Conservation (phyloP, 306 rosid species). For the Medicago ruthenica region DNA sequence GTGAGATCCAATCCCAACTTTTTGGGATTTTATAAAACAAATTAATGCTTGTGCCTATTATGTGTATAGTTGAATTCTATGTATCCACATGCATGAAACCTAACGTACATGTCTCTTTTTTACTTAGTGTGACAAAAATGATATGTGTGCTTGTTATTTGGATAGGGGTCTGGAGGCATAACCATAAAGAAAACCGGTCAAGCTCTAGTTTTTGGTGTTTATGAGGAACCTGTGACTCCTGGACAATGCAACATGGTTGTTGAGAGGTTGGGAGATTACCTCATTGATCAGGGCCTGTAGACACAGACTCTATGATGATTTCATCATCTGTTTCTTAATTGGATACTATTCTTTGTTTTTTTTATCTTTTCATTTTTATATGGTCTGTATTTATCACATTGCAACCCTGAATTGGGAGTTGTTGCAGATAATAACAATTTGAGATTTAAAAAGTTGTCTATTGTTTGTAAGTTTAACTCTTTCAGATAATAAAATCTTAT, state of each 20-base stretch:
- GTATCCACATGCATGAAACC: no score
- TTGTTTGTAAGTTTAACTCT: slow-evolving; percentile 8
- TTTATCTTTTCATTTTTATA: slow-evolving; percentile 3
- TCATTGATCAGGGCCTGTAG: slow-evolving; percentile 91
- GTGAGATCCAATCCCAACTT: no score
- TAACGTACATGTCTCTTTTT: no score
- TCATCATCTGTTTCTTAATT: slow-evolving; percentile 30
- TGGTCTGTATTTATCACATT: slow-evolving; percentile 52
- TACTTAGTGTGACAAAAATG: not conserved
- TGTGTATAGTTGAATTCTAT: no score
- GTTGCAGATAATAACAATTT: slow-evolving; percentile 66
- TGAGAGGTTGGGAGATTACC: slow-evolving; percentile 98
- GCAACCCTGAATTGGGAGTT: slow-evolving; percentile 58
- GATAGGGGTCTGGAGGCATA: slow-evolving; percentile 90
- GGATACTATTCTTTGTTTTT: slow-evolving; percentile 5
- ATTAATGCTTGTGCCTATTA: no score
- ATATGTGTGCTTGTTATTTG: not conserved
- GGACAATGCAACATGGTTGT: slow-evolving; percentile 99
- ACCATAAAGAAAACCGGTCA: slow-evolving; percentile 95
- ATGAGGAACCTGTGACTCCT: slow-evolving; percentile 96
- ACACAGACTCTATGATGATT: slow-evolving; percentile 37
- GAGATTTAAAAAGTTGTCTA: slow-evolving; percentile 49
- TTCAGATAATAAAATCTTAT: no score
- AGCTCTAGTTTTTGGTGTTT: slow-evolving; percentile 81
- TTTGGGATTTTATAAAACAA: no score